phyloP scores from a whole-genome alignment of 768 basidiomycete species.

The Lactarius psammicola region DNA sequence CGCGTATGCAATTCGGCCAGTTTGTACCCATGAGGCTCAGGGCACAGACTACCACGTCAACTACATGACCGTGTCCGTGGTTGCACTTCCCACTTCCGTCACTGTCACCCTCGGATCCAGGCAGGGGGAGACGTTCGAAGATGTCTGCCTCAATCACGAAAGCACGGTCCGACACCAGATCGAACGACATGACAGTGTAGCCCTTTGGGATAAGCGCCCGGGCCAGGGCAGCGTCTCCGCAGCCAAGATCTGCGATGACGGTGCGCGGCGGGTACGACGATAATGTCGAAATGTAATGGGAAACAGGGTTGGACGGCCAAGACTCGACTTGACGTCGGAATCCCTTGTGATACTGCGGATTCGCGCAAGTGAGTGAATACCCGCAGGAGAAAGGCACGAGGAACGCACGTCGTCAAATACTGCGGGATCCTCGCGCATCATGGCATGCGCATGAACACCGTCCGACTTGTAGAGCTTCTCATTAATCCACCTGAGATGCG shows the following conservation, averaged over 20 bases:
- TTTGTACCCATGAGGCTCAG: constrained; percentile 97
- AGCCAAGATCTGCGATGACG: constrained; percentile 90
- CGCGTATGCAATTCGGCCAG: constrained; percentile 88
- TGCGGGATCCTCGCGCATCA: constrained; percentile 82
- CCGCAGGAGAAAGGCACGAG: constrained; percentile 5
- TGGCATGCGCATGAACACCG: constrained; percentile 65
- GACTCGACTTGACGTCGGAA: constrained; percentile 88
- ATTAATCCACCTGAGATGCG: constrained; percentile 71
- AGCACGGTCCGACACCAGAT: constrained; percentile 68
- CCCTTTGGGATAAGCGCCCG: constrained; percentile 67
- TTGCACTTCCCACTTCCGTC: constrained; percentile 36
- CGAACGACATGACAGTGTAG: constrained; percentile 70
- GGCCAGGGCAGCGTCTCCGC: constrained; percentile 90
- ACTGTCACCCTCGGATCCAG: constrained; percentile 61
- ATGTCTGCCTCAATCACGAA: constrained; percentile 92
- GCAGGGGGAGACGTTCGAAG: constrained; percentile 74
- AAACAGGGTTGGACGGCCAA: constrained; percentile 95
- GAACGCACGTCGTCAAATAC: constrained; percentile 75
- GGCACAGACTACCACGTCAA: constrained; percentile 90
- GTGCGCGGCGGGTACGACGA: constrained; percentile 61
- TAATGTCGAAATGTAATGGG: constrained; percentile 68
- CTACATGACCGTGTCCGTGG: constrained; percentile 66
- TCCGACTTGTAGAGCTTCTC: constrained; percentile 88
- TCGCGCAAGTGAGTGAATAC: constrained; percentile 6
- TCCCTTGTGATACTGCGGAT: constrained; percentile 80